Base-by-base conservation (phyloP, 2,329 filamentous ascomycete species). In the Fusarium bulbicola region DNA sequence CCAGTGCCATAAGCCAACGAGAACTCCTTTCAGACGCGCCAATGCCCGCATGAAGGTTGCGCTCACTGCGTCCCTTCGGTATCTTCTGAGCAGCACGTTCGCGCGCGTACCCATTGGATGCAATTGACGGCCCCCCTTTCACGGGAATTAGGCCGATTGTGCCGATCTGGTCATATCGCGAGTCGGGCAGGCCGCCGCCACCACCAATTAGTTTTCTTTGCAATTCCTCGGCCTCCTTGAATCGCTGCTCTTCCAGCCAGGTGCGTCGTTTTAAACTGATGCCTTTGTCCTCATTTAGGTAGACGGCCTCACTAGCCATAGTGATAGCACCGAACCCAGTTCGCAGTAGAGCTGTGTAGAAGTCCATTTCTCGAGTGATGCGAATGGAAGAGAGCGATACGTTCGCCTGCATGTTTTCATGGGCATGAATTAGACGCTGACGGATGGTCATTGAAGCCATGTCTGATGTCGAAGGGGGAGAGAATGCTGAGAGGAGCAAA, bases 291-390 rank as follows among this genome's bases (percentile, higher is more conserved):
- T 98, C 95, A 70, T 98, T 97, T 16, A 99, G 85, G 79, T 97
- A 98, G 0, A 98, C 96, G 7, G 95, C 95, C 81, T 98, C 95
- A 76, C 94, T 97, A 2, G 96, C 96, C 81, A 97, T 95, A 2
- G 94, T 97, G 68, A 98, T 90, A 18, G 95, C 91, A 16, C 91
- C 92, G 79, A 98, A 98, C 0, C 96, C 96, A 40, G 94, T 90
- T 67, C 95, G 92, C 7, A 98, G 86, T 9, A 98, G 85, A 0
- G 94, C 93, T 0, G 95, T 97, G 80, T 98, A 99, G 79, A 98
- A 98, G 80, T 99, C 96, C 86, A 98, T 97, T 62, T 94, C 91
- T 85, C 93, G 91, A 47, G 92, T 93, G 61, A 98, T 89, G 18
- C 92, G 90, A 42, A 98, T 90, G 43, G 92, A 92, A 3, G 93